A percentile compares a stretch with the other conserved stretches of the same genome.
These are phyloP conservation scores for Scorias spongiosa DNA, from an alignment of 2,329 filamentous ascomycete species.

Conservation along the genomic window DNA sequence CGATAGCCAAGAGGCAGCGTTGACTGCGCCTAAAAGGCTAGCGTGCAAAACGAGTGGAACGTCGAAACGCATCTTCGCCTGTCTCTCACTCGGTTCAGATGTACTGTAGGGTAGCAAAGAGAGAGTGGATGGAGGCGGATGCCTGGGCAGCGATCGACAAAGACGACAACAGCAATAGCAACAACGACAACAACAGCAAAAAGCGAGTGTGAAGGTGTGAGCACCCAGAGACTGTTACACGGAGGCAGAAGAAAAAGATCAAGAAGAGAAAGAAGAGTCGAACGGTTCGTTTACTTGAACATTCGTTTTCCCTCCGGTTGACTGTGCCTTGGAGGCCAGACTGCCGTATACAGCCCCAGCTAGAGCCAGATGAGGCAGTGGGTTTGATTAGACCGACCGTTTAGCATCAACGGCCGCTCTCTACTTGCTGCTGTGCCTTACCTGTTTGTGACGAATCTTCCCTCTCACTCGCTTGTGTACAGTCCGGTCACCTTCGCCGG, in stretches of 20 bases:
- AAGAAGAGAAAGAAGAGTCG: neutral
- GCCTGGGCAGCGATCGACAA: conserved; percentile 5
- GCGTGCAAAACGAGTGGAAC: conserved; percentile 9
- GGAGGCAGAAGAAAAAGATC: conserved; percentile 1
- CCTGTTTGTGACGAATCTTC: too few species aligned
- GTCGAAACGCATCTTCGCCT: conserved; percentile 8
- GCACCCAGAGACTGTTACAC: neutral
- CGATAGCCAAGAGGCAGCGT: conserved; percentile 9
- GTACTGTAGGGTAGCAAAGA: conserved; percentile 3
- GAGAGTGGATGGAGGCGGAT: conserved; percentile 2
- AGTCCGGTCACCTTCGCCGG: too few species aligned
- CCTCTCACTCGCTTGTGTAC: too few species aligned
- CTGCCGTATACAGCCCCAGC: too few species aligned
- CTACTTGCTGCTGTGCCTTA: too few species aligned
- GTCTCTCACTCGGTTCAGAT: conserved; percentile 2
- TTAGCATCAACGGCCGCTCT: too few species aligned
- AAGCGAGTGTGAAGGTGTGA: neutral
- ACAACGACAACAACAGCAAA: conserved; percentile 1
- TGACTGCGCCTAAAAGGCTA: conserved; percentile 6
- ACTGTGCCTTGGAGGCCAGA: too few species aligned
- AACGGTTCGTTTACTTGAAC: neutral
- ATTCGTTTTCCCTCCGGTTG: too few species aligned
- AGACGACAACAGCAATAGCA: conserved; percentile 1
- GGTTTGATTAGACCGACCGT: too few species aligned
- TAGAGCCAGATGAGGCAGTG: too few species aligned